A percentile compares a stretch with the other conserved stretches of the same genome.
Evolutionary conservation across 176 grass and related monocot species (phyloP).

Genomic region (Themeda triandra): DNA sequence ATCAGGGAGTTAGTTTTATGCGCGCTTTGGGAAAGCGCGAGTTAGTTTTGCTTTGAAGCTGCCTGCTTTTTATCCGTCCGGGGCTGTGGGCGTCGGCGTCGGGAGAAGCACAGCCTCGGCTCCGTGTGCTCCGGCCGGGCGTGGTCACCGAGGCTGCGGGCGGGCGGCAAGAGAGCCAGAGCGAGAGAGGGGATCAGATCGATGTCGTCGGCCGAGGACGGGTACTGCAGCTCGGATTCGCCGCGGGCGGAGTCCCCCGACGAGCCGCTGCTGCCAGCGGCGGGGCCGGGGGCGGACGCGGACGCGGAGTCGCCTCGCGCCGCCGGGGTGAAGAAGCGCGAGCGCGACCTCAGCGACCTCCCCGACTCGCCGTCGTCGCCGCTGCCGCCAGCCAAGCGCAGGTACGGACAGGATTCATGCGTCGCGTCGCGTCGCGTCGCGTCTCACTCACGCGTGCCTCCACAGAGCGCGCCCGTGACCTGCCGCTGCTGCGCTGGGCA

Average conservation of each 20-base stretch:
- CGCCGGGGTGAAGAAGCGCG: slow-evolving; percentile 27
- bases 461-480: neutral
- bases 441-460: neutral
- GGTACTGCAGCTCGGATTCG: slow-evolving; percentile 58
- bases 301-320: slow-evolving; percentile 33
- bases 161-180: neutral
- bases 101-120: neutral
- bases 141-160: slow-evolving; percentile 14
- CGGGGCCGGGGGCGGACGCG: neutral
- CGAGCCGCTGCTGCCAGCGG: slow-evolving; percentile 27
- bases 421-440: neutral
- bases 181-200: neutral
- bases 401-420: slow-evolving; percentile 28
- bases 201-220: slow-evolving; percentile 49
- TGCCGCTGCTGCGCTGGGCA: no score
- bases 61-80: slow-evolving; percentile 38
- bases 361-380: slow-evolving; percentile 40
- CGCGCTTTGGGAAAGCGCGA: slow-evolving; percentile 33
- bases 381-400: slow-evolving; percentile 64
- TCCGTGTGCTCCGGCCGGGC: neutral
- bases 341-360: slow-evolving; percentile 10
- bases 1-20: neutral
- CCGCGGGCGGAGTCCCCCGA: slow-evolving; percentile 63
- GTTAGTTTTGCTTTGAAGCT: slow-evolving; percentile 29
- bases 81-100: neutral